These are phyloP conservation scores for Leucosporidium yakuticum DNA, from an alignment of 768 basidiomycete genomes.

Conservation along the genomic window DNA sequence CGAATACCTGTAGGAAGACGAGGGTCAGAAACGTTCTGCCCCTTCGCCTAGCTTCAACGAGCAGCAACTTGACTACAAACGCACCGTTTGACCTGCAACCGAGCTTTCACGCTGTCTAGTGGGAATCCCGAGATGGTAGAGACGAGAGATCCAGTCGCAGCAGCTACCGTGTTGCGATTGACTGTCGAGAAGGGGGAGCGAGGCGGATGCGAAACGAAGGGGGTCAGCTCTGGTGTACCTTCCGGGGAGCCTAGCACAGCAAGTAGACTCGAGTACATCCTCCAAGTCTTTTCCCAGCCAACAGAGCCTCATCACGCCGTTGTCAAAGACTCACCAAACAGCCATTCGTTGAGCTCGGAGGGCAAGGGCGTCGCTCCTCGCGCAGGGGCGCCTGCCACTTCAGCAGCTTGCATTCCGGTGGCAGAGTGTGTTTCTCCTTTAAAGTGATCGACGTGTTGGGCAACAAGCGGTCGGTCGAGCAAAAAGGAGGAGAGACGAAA, in stretches of 20 bases:
- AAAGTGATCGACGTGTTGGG: neutral
- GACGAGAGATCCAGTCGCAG: conserved; percentile 50
- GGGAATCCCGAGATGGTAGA: conserved; percentile 73
- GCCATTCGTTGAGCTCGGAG: neutral
- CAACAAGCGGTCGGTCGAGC: neutral
- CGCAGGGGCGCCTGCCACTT: neutral
- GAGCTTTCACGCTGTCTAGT: conserved; percentile 81
- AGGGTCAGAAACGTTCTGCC: neutral
- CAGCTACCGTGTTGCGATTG: conserved; percentile 27
- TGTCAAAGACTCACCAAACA: too few species aligned
- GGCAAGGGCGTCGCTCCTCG: neutral
- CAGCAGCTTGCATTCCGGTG: neutral
- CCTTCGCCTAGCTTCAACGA: neutral
- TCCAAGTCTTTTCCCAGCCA: neutral
- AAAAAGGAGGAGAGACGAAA: neutral
- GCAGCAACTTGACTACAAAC: neutral
- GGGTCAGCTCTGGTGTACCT: neutral
- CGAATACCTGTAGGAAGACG: conserved; percentile 12
- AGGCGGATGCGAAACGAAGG: neutral
- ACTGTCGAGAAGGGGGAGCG: neutral
- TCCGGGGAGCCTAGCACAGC: neutral
- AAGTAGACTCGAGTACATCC: neutral
- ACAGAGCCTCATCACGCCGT: too few species aligned
- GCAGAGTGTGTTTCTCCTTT: neutral
- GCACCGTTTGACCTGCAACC: conserved; percentile 32